Conservation (phyloP, 495 filamentous ascomycete species). For the Aspergillus bridgeri region DNA sequence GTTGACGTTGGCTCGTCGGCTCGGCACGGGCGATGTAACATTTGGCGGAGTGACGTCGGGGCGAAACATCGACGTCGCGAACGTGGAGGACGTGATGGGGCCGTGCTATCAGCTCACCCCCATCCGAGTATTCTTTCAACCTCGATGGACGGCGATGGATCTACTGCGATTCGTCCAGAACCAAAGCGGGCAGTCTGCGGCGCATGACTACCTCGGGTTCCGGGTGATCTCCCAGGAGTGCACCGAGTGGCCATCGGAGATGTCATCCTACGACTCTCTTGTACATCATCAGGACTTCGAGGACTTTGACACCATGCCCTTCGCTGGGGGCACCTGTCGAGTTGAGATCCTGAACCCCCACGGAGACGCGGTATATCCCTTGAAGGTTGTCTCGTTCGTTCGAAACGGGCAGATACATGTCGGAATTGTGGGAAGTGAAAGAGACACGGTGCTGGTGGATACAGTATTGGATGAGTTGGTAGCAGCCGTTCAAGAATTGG, state of each 20-base stretch:
- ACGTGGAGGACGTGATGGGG: conserved; percentile 44
- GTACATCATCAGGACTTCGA: conserved; percentile 36
- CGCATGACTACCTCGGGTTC: conserved; percentile 31
- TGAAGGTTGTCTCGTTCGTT: conserved; percentile 40
- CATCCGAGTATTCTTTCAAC: conserved; percentile 29
- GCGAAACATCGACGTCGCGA: conserved; percentile 41
- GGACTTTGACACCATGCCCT: conserved; percentile 38
- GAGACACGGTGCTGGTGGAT: conserved; percentile 25
- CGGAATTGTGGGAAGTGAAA: conserved; percentile 35
- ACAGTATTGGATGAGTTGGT: conserved; percentile 27
- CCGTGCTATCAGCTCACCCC: conserved; percentile 41
- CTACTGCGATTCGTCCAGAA: conserved; percentile 33
- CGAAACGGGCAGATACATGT: conserved; percentile 30
- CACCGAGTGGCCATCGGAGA: conserved; percentile 20
- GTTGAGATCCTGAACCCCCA: conserved; percentile 39
- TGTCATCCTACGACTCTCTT: conserved; percentile 25
- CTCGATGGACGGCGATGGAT: conserved; percentile 32
- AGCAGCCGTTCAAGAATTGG: conserved; percentile 24
- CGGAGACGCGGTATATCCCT: conserved; percentile 34
- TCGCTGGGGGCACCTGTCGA: conserved; percentile 28
- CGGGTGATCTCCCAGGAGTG: conserved; percentile 27
- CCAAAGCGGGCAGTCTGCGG: conserved; percentile 28
- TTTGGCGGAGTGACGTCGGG: conserved; percentile 60
- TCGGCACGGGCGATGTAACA: conserved; percentile 47
- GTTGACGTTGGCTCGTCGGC: conserved; percentile 50